Percentiles rank a stretch among this genome's conserved stretches.
phyloP scores from a whole-genome alignment of 2,329 filamentous ascomycete genomes.

The Botrytis paeoniae region DNA sequence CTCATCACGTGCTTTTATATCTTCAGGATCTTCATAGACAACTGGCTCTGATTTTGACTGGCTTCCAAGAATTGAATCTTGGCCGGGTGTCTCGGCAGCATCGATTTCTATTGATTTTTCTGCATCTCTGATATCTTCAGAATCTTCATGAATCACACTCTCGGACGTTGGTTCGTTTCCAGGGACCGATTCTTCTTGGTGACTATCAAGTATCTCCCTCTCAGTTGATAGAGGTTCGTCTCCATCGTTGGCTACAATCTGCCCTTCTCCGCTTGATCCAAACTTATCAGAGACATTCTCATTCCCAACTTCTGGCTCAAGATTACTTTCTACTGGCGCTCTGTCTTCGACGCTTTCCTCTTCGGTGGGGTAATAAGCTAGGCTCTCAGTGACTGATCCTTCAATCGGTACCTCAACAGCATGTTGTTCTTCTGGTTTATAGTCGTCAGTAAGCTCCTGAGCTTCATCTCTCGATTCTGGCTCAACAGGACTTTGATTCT shows the following conservation, averaged over 20 bases:
- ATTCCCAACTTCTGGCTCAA: background rate
- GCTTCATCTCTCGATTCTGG: background rate
- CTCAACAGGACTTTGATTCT: background rate
- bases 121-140: background rate
- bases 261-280: background rate
- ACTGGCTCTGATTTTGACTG: background rate
- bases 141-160: background rate
- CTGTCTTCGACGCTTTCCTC: rapidly evolving
- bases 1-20: background rate
- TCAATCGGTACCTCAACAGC: background rate
- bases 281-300: background rate
- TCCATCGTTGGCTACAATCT: background rate
- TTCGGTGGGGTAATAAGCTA: rapidly evolving
- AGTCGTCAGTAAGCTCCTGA: background rate
- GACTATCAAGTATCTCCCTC: background rate
- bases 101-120: background rate
- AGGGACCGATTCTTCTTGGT: rapidly evolving
- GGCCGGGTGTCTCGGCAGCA: background rate
- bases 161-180: background rate
- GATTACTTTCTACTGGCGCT: too few species aligned
- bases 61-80: background rate
- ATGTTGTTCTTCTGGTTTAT: background rate
- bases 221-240: background rate
- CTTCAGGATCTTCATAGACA: background rate
- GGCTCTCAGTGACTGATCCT: rapidly evolving